phyloP scores from a whole-genome alignment of 306 rosid genomes.

The Castanopsis chinensis region DNA sequence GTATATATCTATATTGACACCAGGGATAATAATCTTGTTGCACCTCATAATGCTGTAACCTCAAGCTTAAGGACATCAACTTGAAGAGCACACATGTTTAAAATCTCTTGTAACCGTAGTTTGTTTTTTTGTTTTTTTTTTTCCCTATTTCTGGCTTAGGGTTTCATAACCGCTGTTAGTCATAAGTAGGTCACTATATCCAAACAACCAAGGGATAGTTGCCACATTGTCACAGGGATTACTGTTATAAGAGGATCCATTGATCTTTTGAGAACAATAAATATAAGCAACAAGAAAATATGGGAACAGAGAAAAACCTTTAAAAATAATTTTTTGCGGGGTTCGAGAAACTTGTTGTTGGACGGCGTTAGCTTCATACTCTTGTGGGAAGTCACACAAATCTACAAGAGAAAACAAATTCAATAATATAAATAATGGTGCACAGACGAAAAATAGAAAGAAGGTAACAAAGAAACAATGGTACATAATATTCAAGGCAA shows the following conservation, averaged over 20 bases:
- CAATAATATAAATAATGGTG: not conserved
- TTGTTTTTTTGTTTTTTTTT: not conserved
- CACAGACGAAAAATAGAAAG: not conserved
- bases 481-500: not conserved
- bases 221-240: not conserved
- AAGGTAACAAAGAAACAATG: slow-evolving; percentile 1
- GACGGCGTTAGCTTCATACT: slow-evolving; percentile 38
- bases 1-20: not conserved
- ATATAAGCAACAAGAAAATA: slow-evolving; percentile 6
- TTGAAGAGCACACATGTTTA: not conserved
- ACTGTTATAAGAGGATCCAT: not conserved
- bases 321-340: slow-evolving; percentile 57
- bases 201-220: not conserved
- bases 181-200: not conserved
- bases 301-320: slow-evolving; percentile 47
- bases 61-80: not conserved
- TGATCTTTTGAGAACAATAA: not conserved
- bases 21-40: not conserved
- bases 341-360: slow-evolving; percentile 39
- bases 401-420: slow-evolving; percentile 37
- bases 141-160: not conserved
- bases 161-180: slow-evolving; percentile 3
- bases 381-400: slow-evolving; percentile 41
- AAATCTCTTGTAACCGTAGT: slow-evolving; percentile 11
- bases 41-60: not conserved